Evolutionary conservation across 106 monocot genomes (phyloP).

Genomic region (Dendrobium chrysotoxum): DNA sequence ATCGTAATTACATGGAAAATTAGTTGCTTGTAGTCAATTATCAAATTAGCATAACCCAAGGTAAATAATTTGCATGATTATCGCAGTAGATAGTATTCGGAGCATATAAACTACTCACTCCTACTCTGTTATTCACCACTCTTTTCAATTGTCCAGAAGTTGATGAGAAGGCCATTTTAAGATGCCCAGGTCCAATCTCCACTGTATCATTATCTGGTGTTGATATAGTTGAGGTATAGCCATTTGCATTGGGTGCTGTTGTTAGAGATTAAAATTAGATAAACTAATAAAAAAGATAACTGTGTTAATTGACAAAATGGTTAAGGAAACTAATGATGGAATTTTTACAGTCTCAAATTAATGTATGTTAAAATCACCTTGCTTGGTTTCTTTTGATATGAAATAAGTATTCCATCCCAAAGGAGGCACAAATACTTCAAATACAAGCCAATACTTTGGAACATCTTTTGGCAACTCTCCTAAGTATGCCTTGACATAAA

Average conservation of each 20-base stretch:
- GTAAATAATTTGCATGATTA: neutral
- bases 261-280: neutral
- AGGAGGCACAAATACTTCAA: constrained; percentile 62
- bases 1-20: neutral
- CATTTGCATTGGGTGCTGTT: constrained; percentile 14
- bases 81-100: neutral
- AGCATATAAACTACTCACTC: constrained; percentile 35
- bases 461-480: constrained; percentile 39
- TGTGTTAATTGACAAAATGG: neutral
- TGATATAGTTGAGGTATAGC: constrained; percentile 16
- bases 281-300: constrained; percentile 1
- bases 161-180: constrained; percentile 61
- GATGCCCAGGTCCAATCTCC: constrained; percentile 56
- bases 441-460: constrained; percentile 74
- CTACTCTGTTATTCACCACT: constrained; percentile 40
- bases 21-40: neutral
- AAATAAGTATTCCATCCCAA: constrained; percentile 78
- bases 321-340: neutral
- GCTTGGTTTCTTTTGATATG: constrained; percentile 34
- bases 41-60: neutral
- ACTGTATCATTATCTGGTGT: constrained; percentile 39
- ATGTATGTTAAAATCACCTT: constrained; percentile 25
- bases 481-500: constrained; percentile 70
- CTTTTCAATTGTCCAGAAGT: constrained; percentile 52
- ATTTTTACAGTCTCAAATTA: neutral